A percentile compares a stretch with the other conserved stretches of the same genome.
These are phyloP conservation scores for Trichosporon sp. DNA, from an alignment of 1,284 basidiomycete species.

Conservation along the genomic window DNA sequence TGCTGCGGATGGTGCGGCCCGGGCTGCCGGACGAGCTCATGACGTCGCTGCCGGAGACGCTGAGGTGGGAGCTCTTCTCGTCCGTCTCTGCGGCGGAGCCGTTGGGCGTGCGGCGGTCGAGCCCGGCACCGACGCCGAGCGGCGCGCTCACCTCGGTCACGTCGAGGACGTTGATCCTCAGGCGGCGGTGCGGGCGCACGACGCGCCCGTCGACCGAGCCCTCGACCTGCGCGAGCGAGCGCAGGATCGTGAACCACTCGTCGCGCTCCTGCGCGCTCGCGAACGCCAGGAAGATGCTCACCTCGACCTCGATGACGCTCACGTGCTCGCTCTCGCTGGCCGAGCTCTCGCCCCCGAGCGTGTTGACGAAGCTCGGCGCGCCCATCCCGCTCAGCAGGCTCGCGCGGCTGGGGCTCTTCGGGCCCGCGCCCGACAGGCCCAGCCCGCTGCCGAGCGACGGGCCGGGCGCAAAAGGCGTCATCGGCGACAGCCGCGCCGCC, in stretches of 20 bases:
- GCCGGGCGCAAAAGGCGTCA: neutral
- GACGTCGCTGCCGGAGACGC: neutral
- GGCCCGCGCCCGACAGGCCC: neutral
- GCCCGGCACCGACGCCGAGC: neutral
- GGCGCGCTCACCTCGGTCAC: conserved; percentile 19
- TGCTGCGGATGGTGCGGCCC: neutral
- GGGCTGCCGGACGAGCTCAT: neutral
- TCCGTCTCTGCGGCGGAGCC: neutral
- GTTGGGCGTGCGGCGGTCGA: neutral
- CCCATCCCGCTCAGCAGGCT: neutral
- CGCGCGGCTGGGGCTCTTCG: neutral
- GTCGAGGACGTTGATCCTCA: conserved; percentile 28
- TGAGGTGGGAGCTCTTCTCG: conserved; percentile 10
- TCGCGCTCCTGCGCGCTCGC: conserved; percentile 11
- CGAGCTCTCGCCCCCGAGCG: neutral
- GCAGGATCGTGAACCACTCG: conserved; percentile 22
- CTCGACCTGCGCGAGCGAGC: conserved; percentile 13
- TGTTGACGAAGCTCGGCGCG: neutral
- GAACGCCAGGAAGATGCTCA: conserved; percentile 12
- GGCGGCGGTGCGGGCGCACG: conserved; percentile 19
- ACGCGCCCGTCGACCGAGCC: neutral
- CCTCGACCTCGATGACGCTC: conserved; percentile 3
- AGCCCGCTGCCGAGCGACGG: neutral
- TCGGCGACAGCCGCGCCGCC: neutral
- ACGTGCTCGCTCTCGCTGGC: neutral